These are phyloP conservation scores for Eucalyptus albens DNA, from an alignment of 345 rosid species.

Conservation along the genomic window DNA sequence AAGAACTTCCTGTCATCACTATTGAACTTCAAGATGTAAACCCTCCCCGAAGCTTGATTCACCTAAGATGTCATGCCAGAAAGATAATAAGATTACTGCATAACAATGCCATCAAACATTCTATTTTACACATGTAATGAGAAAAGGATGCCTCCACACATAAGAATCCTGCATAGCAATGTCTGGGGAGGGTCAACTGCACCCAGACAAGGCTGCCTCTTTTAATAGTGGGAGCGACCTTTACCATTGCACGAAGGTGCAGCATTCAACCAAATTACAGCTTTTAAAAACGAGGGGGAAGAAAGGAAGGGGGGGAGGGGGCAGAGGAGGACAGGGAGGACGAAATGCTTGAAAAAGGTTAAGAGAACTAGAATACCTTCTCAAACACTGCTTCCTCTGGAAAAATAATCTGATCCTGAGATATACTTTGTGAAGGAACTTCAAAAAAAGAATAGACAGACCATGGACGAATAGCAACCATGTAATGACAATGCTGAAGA, in stretches of 20 bases:
- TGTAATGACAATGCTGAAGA: neutral
- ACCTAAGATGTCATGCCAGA: constrained; percentile 29
- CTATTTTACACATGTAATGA: neutral
- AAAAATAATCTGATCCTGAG: constrained; percentile 84
- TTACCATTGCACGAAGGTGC: neutral
- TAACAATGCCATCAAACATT: neutral
- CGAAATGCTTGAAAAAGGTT: neutral
- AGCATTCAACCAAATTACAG: neutral
- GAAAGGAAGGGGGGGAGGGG: neutral
- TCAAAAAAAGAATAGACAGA: neutral
- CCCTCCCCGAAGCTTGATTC: constrained; percentile 81
- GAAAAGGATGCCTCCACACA: neutral
- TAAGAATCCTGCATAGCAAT: neutral
- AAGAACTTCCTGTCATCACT: constrained; percentile 81
- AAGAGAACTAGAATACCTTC: constrained; percentile 37
- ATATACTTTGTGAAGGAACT: constrained; percentile 31
- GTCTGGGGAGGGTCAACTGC: neutral
- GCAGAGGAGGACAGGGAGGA: neutral
- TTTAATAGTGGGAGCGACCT: neutral
- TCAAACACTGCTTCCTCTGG: constrained; percentile 94
- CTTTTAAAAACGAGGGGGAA: neutral
- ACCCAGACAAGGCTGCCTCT: neutral
- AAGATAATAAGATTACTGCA: neutral
- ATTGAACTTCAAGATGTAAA: constrained; percentile 80
- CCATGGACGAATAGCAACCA: neutral